Conservation (phyloP, 1,284 basidiomycete genomes). For the Rhodotorula sp. region DNA sequence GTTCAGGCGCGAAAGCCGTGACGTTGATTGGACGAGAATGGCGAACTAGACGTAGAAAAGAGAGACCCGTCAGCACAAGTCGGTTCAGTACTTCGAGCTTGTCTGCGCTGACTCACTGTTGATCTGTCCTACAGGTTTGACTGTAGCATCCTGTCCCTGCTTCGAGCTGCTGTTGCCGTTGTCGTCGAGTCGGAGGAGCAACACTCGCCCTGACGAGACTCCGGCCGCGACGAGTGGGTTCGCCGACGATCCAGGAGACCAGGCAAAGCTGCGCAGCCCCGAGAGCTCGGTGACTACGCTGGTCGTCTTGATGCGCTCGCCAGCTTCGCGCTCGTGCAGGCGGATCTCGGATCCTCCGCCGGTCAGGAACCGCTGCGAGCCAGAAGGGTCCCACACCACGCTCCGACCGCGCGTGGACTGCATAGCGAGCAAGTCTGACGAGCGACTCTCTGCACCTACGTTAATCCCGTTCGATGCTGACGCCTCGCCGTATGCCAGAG, state of each 20-base stretch:
- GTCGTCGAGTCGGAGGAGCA: conserved; percentile 32
- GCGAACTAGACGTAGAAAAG: conserved; percentile 25
- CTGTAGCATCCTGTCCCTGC: neutral
- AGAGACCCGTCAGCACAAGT: neutral
- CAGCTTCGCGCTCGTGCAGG: conserved; percentile 22
- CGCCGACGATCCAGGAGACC: conserved; percentile 27
- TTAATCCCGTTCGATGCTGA: too few species aligned
- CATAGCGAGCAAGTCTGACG: neutral
- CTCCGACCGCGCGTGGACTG: conserved; percentile 17
- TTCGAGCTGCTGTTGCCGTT: neutral
- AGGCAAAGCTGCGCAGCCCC: conserved; percentile 37
- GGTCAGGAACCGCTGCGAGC: conserved; percentile 30
- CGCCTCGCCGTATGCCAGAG: too few species aligned
- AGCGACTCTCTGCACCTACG: too few species aligned
- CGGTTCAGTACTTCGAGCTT: neutral
- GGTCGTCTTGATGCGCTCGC: conserved; percentile 19
- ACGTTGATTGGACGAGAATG: conserved; percentile 42
- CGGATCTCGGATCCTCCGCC: conserved; percentile 39
- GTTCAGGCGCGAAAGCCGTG: conserved; percentile 36
- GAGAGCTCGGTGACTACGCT: conserved; percentile 38
- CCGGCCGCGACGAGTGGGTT: conserved; percentile 38
- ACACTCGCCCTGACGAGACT: conserved; percentile 34
- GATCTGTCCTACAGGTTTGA: conserved; percentile 22
- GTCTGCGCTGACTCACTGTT: conserved; percentile 14
- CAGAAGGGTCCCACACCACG: conserved; percentile 19